Conservation (phyloP, 306 rosid genomes). For the Astragalus glycyphyllos region DNA sequence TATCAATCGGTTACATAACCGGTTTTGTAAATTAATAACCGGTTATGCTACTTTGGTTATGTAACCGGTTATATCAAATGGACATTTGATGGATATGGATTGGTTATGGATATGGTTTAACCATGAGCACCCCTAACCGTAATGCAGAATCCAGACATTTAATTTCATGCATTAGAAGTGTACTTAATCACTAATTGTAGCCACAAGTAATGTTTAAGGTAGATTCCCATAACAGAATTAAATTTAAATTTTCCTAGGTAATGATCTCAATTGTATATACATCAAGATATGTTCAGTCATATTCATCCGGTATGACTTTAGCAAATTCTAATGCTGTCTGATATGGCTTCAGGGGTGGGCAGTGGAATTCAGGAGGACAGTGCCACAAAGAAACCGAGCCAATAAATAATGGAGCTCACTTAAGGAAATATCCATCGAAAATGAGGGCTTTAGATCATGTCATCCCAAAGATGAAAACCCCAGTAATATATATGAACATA, state of each 20-base stretch:
- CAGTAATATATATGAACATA: constrained; percentile 76
- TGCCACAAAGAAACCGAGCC: constrained; percentile 86
- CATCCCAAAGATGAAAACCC: constrained; percentile 71
- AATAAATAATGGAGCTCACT: constrained; percentile 57
- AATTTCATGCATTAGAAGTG: neutral
- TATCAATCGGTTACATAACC: too few species aligned
- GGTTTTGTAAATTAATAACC: too few species aligned
- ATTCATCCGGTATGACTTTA: neutral
- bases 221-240: neutral
- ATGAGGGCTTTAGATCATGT: constrained; percentile 83
- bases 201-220: neutral
- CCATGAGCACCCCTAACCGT: too few species aligned
- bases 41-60: too few species aligned
- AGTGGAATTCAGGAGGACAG: constrained; percentile 96
- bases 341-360: constrained; percentile 81
- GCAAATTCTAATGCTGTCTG: constrained; percentile 19
- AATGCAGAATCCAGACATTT: neutral
- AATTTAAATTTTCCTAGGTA: neutral
- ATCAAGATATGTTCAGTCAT: constrained; percentile 1
- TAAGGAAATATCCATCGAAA: constrained; percentile 73
- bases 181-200: constrained; percentile 9
- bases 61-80: too few species aligned
- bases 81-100: too few species aligned
- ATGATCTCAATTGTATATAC: neutral
- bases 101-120: too few species aligned